Percentiles rank a stretch among this genome's conserved stretches.
These are phyloP conservation scores for Grosmannia clavigera DNA, from an alignment of 2,329 filamentous ascomycete genomes.

Conservation along the genomic window DNA sequence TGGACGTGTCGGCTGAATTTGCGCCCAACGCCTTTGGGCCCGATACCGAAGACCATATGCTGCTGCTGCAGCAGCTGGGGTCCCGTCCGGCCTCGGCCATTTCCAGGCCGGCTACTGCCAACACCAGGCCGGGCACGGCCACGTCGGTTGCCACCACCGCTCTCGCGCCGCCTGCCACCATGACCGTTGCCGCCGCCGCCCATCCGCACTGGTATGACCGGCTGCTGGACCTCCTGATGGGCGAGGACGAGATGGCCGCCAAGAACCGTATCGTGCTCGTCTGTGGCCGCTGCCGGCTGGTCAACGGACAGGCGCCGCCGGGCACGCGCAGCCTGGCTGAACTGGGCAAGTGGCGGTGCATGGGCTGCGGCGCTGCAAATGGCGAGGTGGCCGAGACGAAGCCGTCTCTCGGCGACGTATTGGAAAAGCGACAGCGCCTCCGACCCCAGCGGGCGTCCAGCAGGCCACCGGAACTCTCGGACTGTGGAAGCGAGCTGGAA, in stretches of 20 bases:
- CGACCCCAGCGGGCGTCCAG: neutral
- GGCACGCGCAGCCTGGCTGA: slow-evolving; percentile 68
- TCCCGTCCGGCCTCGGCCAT: neutral
- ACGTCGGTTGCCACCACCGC: neutral
- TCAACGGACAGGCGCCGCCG: slow-evolving; percentile 92
- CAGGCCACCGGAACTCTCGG: neutral
- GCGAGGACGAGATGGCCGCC: slow-evolving; percentile 85
- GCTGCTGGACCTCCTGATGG: slow-evolving; percentile 79
- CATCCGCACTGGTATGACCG: slow-evolving; percentile 79
- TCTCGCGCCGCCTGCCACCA: neutral
- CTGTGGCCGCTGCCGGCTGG: slow-evolving; percentile 68
- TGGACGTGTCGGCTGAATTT: slow-evolving; percentile 47
- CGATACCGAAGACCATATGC: slow-evolving; percentile 9
- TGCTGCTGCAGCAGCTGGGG: neutral
- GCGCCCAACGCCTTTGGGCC: slow-evolving; percentile 56
- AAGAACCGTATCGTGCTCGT: slow-evolving; percentile 87
- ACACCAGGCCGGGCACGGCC: neutral
- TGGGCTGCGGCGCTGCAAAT: slow-evolving; percentile 71
- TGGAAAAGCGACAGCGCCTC: slow-evolving; percentile 19
- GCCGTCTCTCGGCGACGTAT: slow-evolving; percentile 57
- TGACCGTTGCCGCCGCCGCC: neutral
- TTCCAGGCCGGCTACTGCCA: neutral
- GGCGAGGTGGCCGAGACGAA: slow-evolving; percentile 67
- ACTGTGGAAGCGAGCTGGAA: neutral
- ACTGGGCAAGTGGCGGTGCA: slow-evolving; percentile 78